Evolutionary conservation across 306 rosid genomes (phyloP).

Genomic region (Canavalia ensiformis): DNA sequence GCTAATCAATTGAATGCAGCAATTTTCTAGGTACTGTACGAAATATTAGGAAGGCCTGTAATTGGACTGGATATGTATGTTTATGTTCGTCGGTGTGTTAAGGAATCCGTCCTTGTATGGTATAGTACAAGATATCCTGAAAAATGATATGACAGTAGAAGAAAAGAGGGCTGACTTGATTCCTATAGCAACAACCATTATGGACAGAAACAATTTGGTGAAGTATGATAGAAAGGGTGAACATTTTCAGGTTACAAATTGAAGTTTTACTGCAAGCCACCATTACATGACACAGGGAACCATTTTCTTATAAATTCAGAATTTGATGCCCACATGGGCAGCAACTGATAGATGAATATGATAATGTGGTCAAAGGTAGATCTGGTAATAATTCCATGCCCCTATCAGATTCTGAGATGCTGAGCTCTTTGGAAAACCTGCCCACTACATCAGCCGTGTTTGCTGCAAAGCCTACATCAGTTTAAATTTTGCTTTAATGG

Average conservation of each 20-base stretch:
- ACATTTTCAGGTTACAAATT: slow-evolving; percentile 92
- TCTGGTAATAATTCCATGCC: no score
- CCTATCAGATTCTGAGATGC: no score
- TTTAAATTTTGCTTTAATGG: no score
- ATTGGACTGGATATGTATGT: slow-evolving; percentile 88
- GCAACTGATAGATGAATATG: no score
- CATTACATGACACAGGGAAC: slow-evolving; percentile 95
- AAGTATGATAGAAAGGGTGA: slow-evolving; percentile 96
- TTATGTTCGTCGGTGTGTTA: slow-evolving; percentile 75
- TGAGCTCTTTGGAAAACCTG: no score
- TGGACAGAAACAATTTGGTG: slow-evolving; percentile 86
- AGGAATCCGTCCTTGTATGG: slow-evolving; percentile 88
- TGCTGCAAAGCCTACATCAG: no score
- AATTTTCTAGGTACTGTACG: slow-evolving; percentile 91
- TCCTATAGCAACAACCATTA: slow-evolving; percentile 85
- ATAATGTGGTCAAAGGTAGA: no score
- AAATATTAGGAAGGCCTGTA: slow-evolving; percentile 83
- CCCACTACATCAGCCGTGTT: no score
- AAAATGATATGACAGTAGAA: slow-evolving; percentile 77
- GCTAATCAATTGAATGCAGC: slow-evolving; percentile 95
- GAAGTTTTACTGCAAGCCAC: slow-evolving; percentile 97
- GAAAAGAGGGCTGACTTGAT: slow-evolving; percentile 96
- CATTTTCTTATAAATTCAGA: slow-evolving; percentile 88
- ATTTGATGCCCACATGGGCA: slow-evolving; percentile 94
- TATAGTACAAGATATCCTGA: slow-evolving; percentile 72